Evolutionary conservation across 192 early-diverging fungal genomes (phyloP), one percentile per base, ranked within the genome.

Genomic region (Coemansia sp.): DNA sequence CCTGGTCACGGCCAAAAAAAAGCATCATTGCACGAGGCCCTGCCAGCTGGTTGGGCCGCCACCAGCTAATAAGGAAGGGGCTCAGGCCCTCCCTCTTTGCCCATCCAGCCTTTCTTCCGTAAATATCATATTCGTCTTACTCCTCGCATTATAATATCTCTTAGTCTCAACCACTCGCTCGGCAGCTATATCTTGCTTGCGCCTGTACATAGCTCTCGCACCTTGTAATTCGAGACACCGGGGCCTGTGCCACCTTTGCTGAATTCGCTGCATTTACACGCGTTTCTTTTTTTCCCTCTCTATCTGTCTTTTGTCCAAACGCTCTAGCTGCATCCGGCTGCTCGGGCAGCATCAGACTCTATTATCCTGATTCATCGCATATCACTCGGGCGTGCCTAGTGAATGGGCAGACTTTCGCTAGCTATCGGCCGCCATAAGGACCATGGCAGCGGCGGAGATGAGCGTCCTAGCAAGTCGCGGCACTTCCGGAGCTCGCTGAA

Each of bases 401-500:
- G 44, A 34, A 79, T 79, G 81, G 77, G 73, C 46, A 66, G 81
- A 63, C 73, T 79, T 19, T 79, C 77, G 48, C 70, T 79, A 21
- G 73, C 72, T 45, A 75, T 79, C 29, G 70, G 73, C 54, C 69
- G 76, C 46, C 73, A 79, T 45, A 75, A 73, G 65, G 73, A 76
- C 17, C 68, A 50, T 62, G 53, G 61, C 62, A 46, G 64, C 64
- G 70, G 61, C 62, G 53, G 64, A 62, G 70, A 75, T 34, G 73
- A 36, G 37, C 61, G 70, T 42, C 27, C 59, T 41, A 67, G 60
- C 65, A 73, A 63, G 62, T 40, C 77, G 33, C 66, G 64, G 65
- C 73, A 84, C 57, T 66, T 79, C 4, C 73, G 72, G 51, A 66
- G 64, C 34, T 78, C 81, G 62, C 66, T 83, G 33, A 74, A 74